Percentiles rank a stretch among this genome's conserved stretches.
Conservation (phyloP, 2,329 filamentous ascomycete species). For the Cercospora citrullina region DNA sequence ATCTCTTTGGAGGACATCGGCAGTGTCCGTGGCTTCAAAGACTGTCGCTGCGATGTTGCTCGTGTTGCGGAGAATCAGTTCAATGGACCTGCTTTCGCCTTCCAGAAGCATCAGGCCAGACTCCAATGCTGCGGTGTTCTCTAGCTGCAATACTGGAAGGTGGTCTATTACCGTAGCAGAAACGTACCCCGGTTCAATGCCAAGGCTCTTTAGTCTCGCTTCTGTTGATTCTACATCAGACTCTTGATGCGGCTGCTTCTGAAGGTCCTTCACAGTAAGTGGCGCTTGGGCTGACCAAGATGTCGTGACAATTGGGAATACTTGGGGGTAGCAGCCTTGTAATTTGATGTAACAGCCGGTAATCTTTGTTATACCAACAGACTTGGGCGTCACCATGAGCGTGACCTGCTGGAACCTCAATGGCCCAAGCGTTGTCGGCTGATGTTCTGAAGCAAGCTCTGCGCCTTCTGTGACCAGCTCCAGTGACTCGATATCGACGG, state of each 20-base stretch:
- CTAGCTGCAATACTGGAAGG: constrained; percentile 75
- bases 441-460: constrained; percentile 65
- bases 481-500: constrained; percentile 83
- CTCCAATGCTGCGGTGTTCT: constrained; percentile 75
- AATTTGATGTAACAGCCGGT: constrained; percentile 78
- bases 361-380: constrained; percentile 68
- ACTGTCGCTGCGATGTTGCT: constrained; percentile 78
- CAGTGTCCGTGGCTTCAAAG: constrained; percentile 31
- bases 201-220: constrained; percentile 19
- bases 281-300: constrained; percentile 72
- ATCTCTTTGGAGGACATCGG: constrained; percentile 20
- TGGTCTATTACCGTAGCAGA: constrained; percentile 67
- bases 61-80: constrained; percentile 75
- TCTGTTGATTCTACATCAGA: background rate
- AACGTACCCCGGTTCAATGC: constrained; percentile 28
- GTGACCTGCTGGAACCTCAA: constrained; percentile 79
- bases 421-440: constrained; percentile 71
- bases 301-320: constrained; percentile 79
- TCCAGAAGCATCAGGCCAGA: constrained; percentile 90
- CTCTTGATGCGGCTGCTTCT: constrained; percentile 6
- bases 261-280: constrained; percentile 65
- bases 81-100: constrained; percentile 77
- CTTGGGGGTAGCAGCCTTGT: constrained; percentile 74
- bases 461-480: constrained; percentile 72
- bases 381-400: constrained; percentile 66